These are phyloP conservation scores for Pseudocercospora vitis DNA, from an alignment of 2,329 filamentous ascomycete genomes.

Conservation along the genomic window DNA sequence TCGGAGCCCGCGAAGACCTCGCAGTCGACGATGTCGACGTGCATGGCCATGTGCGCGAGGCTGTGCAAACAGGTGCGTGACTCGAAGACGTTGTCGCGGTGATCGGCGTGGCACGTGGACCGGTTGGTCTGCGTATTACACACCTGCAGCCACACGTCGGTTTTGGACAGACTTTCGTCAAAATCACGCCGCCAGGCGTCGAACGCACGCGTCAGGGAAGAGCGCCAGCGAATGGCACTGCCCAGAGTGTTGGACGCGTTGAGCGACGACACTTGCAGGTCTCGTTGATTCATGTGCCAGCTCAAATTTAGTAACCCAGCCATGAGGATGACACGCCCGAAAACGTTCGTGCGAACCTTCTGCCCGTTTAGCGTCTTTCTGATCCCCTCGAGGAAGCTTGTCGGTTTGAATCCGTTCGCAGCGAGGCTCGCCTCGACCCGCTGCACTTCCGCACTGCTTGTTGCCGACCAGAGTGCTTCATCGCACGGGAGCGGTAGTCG, in stretches of 20 bases:
- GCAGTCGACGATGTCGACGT: constrained; percentile 95
- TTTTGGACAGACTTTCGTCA: constrained; percentile 72
- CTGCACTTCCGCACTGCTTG: constrained; percentile 80
- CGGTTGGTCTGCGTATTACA: constrained; percentile 37
- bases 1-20: constrained; percentile 92
- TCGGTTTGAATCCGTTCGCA: constrained; percentile 78
- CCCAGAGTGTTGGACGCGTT: constrained; percentile 78
- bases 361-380: constrained; percentile 86
- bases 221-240: constrained; percentile 87
- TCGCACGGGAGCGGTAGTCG: constrained; percentile 87
- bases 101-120: constrained; percentile 34
- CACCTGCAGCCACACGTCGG: constrained; percentile 39
- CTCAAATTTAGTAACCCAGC: constrained; percentile 88
- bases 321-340: constrained; percentile 91
- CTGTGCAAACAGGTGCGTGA: constrained; percentile 87
- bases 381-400: constrained; percentile 85
- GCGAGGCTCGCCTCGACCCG: constrained; percentile 77
- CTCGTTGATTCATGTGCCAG: constrained; percentile 97
- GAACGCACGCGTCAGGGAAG: constrained; percentile 80
- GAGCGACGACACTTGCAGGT: constrained; percentile 85
- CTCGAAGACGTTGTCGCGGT: constrained; percentile 76
- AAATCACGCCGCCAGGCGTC: constrained; percentile 94
- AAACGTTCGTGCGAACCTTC: constrained; percentile 85
- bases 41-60: constrained; percentile 95
- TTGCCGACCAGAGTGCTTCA: constrained; percentile 87